Conservation (phyloP, 2,329 filamentous ascomycete species). For the Onygenales sp. region DNA sequence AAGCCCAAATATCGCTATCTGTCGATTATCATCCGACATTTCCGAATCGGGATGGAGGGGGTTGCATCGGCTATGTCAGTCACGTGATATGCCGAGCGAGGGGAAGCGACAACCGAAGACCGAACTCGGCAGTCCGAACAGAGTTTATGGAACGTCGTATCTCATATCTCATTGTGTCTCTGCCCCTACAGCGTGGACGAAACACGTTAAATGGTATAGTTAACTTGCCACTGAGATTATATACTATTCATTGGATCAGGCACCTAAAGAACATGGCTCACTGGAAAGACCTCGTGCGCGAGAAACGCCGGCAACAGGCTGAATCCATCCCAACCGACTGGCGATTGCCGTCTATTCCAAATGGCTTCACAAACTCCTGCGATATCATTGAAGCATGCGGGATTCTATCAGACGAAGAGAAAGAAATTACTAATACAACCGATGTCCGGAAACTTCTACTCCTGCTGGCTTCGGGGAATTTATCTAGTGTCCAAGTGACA, state of each 20-base stretch:
- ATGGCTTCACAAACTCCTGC: constrained; percentile 1
- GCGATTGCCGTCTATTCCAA: constrained; percentile 2
- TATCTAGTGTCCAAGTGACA: constrained; percentile 15
- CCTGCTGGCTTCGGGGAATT: constrained; percentile 7
- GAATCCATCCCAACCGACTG: constrained; percentile 6
- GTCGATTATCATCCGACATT: background rate
- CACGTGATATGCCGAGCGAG: background rate
- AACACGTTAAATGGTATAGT: background rate
- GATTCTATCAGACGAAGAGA: constrained; percentile 3
- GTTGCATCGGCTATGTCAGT: background rate
- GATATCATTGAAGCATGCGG: constrained; percentile 4
- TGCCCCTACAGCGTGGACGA: too few species aligned
- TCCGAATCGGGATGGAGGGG: background rate
- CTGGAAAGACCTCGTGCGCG: constrained; percentile 6
- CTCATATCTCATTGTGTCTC: too few species aligned
- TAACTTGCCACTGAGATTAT: background rate
- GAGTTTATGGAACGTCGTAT: background rate
- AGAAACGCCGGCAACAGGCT: constrained; percentile 5
- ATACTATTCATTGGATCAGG: background rate
- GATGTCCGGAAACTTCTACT: constrained; percentile 5
- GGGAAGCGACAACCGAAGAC: background rate
- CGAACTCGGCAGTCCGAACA: background rate
- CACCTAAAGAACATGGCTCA: constrained; percentile 1
- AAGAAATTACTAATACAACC: constrained; percentile 3
- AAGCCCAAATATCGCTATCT: too few species aligned